These are phyloP conservation scores for Lipomyces chichibuensis DNA, from an alignment of 805 yeast genomes.

Conservation along the genomic window DNA sequence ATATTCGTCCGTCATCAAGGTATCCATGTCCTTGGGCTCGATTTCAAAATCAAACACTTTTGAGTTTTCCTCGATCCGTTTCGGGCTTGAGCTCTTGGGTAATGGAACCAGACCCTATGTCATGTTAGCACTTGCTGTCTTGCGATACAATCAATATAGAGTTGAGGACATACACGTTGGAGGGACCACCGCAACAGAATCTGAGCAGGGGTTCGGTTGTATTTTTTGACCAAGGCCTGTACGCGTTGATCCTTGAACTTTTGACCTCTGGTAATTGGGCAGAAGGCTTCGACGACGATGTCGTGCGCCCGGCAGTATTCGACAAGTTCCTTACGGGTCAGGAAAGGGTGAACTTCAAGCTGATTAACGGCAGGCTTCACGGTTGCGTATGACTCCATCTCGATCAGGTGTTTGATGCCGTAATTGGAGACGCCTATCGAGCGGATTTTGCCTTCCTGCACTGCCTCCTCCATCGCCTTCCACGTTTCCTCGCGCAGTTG, in stretches of 20 bases:
- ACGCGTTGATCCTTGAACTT: slow-evolving; percentile 44
- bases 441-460: slow-evolving; percentile 58
- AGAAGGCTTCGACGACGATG: slow-evolving; percentile 71
- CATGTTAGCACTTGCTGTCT: not conserved
- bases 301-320: slow-evolving; percentile 59
- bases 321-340: slow-evolving; percentile 65
- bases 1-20: slow-evolving; percentile 41
- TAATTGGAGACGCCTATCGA: slow-evolving; percentile 79
- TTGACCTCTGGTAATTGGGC: slow-evolving; percentile 65
- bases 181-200: slow-evolving; percentile 69
- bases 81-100: slow-evolving; percentile 62
- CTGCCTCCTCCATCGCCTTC: slow-evolving; percentile 75
- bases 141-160: slow-evolving; percentile 41
- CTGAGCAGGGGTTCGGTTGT: slow-evolving; percentile 60
- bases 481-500: slow-evolving; percentile 61
- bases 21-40: slow-evolving; percentile 40
- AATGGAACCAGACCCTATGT: slow-evolving; percentile 58
- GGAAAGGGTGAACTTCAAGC: slow-evolving; percentile 84
- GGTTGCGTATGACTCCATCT: slow-evolving; percentile 47
- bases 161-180: slow-evolving; percentile 39
- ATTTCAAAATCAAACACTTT: slow-evolving; percentile 55
- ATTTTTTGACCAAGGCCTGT: slow-evolving; percentile 52
- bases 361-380: slow-evolving; percentile 75
- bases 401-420: slow-evolving; percentile 64
- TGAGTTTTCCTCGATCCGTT: slow-evolving; percentile 59